Percentiles rank a stretch among this genome's conserved stretches.
phyloP scores from a whole-genome alignment of 768 basidiomycete genomes.

The Boletus pseudo-olivaceus region DNA sequence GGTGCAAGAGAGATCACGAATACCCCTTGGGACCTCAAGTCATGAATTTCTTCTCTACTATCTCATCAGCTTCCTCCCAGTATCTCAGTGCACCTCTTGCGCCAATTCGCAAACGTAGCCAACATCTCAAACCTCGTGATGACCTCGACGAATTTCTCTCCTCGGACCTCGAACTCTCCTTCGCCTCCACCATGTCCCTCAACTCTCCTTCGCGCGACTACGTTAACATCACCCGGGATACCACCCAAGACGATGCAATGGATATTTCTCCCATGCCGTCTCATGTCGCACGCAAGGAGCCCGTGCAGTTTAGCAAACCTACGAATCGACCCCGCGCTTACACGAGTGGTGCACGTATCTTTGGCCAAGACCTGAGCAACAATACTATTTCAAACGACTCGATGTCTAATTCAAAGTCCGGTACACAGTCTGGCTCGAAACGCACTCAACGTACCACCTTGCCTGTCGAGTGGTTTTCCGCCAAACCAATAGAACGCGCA shows the following conservation, averaged over 20 bases:
- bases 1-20: conserved; percentile 39
- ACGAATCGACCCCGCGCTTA: conserved; percentile 58
- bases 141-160: conserved; percentile 65
- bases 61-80: conserved; percentile 40
- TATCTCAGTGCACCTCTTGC: conserved; percentile 39
- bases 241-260: conserved; percentile 61
- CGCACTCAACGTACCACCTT: conserved; percentile 59
- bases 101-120: conserved; percentile 48
- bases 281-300: conserved; percentile 27
- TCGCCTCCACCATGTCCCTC: conserved; percentile 79
- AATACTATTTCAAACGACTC: conserved; percentile 31
- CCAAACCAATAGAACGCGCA: conserved; percentile 20
- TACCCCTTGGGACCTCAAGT: conserved; percentile 32
- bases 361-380: conserved; percentile 76
- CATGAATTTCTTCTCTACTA: conserved; percentile 54
- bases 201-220: conserved; percentile 61
- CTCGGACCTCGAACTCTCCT: conserved; percentile 79
- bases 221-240: conserved; percentile 45
- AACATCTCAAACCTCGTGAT: conserved; percentile 41
- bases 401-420: conserved; percentile 25
- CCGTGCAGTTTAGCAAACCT: conserved; percentile 28
- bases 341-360: conserved; percentile 62
- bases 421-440: conserved; percentile 44
- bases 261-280: conserved; percentile 72
- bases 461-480: conserved; percentile 56